These are phyloP conservation scores for Monosporascus ibericus DNA, from an alignment of 2,329 filamentous ascomycete species.

Conservation along the genomic window DNA sequence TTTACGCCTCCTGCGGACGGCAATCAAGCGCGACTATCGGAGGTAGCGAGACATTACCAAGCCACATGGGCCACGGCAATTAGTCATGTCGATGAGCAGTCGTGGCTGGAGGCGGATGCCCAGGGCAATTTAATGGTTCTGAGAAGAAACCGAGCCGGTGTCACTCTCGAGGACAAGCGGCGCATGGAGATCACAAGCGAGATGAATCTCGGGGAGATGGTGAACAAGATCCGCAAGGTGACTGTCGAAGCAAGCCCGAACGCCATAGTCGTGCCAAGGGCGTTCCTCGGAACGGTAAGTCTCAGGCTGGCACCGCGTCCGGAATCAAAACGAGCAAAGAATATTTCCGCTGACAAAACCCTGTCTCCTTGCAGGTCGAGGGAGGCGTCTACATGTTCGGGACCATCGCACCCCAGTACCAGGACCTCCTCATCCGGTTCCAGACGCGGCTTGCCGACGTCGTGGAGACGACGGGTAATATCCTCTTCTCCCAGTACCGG, in stretches of 20 bases:
- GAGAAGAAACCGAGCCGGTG: conserved; percentile 64
- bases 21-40: conserved; percentile 57
- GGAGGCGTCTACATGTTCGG: conserved; percentile 89
- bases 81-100: conserved; percentile 63
- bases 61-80: conserved; percentile 78
- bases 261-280: conserved; percentile 69
- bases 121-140: conserved; percentile 84
- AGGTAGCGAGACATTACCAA: conserved; percentile 75
- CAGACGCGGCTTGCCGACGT: conserved; percentile 64
- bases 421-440: conserved; percentile 76
- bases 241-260: conserved; percentile 58
- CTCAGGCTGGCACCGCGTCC: neutral
- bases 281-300: conserved; percentile 83
- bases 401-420: conserved; percentile 63
- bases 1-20: conserved; percentile 55
- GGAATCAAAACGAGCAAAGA: neutral
- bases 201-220: conserved; percentile 83
- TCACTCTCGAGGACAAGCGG: conserved; percentile 66
- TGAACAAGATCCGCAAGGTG: conserved; percentile 78
- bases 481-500: conserved; percentile 75
- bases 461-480: conserved; percentile 63
- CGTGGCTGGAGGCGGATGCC: conserved; percentile 77
- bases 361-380: conserved; percentile 58
- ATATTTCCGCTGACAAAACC: conserved; percentile 11
- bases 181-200: conserved; percentile 71